Conservation (phyloP, 1,284 basidiomycete species). For the Trichosporon faecale region DNA sequence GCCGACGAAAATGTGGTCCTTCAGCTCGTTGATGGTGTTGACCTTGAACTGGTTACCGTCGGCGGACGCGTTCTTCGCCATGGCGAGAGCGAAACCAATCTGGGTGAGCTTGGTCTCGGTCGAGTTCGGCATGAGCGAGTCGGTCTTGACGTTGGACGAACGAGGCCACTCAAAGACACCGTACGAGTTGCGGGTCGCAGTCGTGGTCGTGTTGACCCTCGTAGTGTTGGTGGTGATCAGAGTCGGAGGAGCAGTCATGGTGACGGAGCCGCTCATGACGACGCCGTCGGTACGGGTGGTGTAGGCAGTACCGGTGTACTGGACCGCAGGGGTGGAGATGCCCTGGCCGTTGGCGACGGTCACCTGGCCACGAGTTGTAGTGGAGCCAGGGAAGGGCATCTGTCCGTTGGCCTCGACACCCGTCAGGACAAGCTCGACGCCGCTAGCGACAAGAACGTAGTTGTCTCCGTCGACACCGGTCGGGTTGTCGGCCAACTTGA, state of each 20-base stretch:
- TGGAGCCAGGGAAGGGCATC: constrained; percentile 37
- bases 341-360: neutral
- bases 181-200: constrained; percentile 27
- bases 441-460: constrained; percentile 76
- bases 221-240: neutral
- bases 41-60: constrained; percentile 53
- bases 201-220: neutral
- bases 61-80: constrained; percentile 43
- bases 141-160: constrained; percentile 32
- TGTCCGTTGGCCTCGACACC: constrained; percentile 26
- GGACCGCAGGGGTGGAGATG: neutral
- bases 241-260: neutral
- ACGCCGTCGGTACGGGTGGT: neutral
- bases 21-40: constrained; percentile 62
- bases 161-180: constrained; percentile 46
- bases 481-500: constrained; percentile 64
- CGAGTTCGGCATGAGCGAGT: constrained; percentile 60
- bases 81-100: constrained; percentile 61
- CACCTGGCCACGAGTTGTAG: constrained; percentile 37
- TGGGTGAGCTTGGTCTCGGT: constrained; percentile 69
- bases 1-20: constrained; percentile 67
- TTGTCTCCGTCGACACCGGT: constrained; percentile 63
- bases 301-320: neutral
- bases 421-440: constrained; percentile 68
- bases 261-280: constrained; percentile 7